Conservation (phyloP, 305 asterid species). For the Withania somnifera region DNA sequence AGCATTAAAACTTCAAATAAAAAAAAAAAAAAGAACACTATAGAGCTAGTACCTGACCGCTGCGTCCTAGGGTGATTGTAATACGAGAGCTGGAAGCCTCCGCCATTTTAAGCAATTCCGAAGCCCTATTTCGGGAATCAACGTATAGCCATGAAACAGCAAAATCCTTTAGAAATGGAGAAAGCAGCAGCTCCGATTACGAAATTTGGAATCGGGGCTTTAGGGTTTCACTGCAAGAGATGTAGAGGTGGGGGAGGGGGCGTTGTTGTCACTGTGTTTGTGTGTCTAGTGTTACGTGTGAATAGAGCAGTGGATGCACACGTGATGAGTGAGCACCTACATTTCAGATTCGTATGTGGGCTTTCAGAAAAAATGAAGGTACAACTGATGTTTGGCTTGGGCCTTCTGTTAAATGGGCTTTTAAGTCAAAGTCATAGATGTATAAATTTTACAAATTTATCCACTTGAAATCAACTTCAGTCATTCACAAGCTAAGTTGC, state of each 20-base stretch:
- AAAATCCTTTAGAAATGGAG: background rate
- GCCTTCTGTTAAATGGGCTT: background rate
- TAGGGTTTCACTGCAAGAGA: constrained; percentile 6
- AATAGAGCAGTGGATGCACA: background rate
- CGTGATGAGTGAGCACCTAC: background rate
- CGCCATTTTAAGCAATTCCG: constrained; percentile 31
- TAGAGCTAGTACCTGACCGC: constrained; percentile 48
- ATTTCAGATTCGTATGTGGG: background rate
- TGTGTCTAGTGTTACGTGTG: background rate
- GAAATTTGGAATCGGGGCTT: background rate
- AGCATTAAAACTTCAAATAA: background rate
- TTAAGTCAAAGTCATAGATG: no score
- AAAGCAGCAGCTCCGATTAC: background rate
- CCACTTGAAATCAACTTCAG: no score
- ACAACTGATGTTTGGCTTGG: background rate
- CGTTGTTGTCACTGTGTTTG: background rate
- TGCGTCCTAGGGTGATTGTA: constrained; percentile 71
- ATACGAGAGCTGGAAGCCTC: constrained; percentile 66
- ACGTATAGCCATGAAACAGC: background rate
- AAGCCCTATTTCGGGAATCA: background rate
- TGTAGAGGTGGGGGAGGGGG: background rate
- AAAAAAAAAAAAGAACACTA: background rate
- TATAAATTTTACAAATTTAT: no score
- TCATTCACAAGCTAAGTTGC: no score
- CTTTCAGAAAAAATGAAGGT: background rate